phyloP scores from a whole-genome alignment of 371 early-diverging fungal species.

The Nematocida ironsii region DNA sequence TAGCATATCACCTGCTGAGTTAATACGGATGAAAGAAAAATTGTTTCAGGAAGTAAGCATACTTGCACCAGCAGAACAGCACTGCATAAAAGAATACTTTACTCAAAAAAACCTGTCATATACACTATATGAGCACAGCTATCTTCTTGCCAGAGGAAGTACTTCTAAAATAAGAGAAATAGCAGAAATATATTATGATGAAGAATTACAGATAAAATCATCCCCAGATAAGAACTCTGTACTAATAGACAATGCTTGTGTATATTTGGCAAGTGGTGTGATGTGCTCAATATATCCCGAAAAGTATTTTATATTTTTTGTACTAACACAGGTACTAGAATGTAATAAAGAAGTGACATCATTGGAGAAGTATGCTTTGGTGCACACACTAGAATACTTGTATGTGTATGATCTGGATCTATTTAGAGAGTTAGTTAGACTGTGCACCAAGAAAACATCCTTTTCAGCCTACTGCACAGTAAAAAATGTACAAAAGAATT shows the following conservation, averaged over 20 bases:
- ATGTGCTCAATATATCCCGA: slow-evolving; percentile 43
- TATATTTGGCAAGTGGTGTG: neutral
- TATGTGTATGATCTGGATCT: slow-evolving; percentile 15
- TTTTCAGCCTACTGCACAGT: neutral
- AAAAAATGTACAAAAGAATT: neutral
- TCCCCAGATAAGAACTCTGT: neutral
- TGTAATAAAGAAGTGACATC: neutral
- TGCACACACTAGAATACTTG: slow-evolving; percentile 20
- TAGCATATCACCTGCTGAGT: neutral
- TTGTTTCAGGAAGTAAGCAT: neutral
- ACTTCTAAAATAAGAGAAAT: neutral
- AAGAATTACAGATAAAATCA: neutral
- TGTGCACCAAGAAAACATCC: neutral
- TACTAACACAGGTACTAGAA: slow-evolving; percentile 5
- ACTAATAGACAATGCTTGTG: neutral
- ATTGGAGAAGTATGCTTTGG: slow-evolving; percentile 24
- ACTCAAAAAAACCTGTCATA: neutral
- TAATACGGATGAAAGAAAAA: neutral
- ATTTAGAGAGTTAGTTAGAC: slow-evolving; percentile 8
- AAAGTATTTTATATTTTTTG: slow-evolving; percentile 24
- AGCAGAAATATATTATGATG: slow-evolving; percentile 6
- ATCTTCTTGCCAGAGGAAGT: neutral
- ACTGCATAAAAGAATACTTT: slow-evolving; percentile 4
- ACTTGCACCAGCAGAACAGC: neutral
- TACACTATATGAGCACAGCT: neutral